Evolutionary conservation across 768 basidiomycete species (phyloP).

Genomic region (Termitomyces sp.): DNA sequence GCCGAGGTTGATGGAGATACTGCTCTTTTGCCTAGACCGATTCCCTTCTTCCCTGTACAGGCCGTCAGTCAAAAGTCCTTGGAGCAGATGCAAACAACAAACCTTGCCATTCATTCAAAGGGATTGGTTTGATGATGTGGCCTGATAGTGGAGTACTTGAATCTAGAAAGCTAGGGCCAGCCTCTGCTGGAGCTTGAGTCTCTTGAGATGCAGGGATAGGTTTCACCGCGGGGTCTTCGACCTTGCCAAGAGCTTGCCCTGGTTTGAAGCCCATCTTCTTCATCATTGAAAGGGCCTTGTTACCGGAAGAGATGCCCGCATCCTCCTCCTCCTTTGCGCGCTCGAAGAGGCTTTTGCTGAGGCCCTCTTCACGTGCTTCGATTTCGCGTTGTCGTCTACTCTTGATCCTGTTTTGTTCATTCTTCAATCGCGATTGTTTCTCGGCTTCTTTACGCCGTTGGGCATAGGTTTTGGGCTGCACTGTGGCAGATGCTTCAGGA

Average conservation of each 20-base stretch:
- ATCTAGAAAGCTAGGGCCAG: not conserved
- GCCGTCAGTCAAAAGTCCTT: not conserved
- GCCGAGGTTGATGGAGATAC: slow-evolving; percentile 56
- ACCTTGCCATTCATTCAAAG: slow-evolving; percentile 83
- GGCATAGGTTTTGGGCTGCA: slow-evolving; percentile 58
- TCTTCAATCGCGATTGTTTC: slow-evolving; percentile 53
- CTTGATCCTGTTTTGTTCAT: slow-evolving; percentile 65
- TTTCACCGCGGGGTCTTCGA: slow-evolving; percentile 18
- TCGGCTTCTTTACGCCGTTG: slow-evolving; percentile 67
- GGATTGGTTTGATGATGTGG: slow-evolving; percentile 66
- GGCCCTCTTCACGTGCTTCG: slow-evolving; percentile 73
- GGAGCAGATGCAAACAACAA: slow-evolving; percentile 19
- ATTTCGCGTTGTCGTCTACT: slow-evolving; percentile 65
- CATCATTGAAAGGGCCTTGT: slow-evolving; percentile 87
- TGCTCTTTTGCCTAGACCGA: slow-evolving; percentile 66
- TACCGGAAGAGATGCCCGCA: slow-evolving; percentile 46
- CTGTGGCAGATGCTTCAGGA: slow-evolving; percentile 29
- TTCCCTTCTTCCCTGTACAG: slow-evolving; percentile 69
- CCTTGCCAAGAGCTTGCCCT: slow-evolving; percentile 69
- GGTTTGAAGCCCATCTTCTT: slow-evolving; percentile 93
- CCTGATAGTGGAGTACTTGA: not conserved
- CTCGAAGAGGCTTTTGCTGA: slow-evolving; percentile 79
- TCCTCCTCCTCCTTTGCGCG: slow-evolving; percentile 64
- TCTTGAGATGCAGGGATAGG: slow-evolving; percentile 1
- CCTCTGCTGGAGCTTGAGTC: slow-evolving; percentile 3